phyloP scores from a whole-genome alignment of 192 early-diverging fungal species.

The Gaertneriomyces semiglobifer region DNA sequence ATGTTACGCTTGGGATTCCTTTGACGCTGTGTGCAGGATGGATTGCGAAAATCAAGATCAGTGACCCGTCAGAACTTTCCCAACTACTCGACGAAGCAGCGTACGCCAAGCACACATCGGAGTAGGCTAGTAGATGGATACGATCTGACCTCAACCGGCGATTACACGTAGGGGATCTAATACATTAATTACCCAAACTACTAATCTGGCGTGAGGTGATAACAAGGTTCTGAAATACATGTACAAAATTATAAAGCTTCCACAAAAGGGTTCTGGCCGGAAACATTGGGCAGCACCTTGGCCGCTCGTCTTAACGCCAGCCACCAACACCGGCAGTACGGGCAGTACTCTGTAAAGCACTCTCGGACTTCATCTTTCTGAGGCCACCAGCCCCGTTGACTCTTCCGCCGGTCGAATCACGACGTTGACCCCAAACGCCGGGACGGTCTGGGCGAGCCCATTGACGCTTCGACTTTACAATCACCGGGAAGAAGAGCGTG shows the following conservation, averaged over 20 bases:
- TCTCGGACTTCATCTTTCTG: conserved; percentile 47
- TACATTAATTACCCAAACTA: too few relatives aligned
- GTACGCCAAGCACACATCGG: conserved; percentile 52
- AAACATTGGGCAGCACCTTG: too few relatives aligned
- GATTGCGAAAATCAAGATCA: conserved; percentile 89
- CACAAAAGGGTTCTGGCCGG: too few relatives aligned
- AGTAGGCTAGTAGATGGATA: conserved; percentile 13
- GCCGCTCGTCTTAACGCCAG: neutral
- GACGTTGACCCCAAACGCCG: conserved; percentile 52
- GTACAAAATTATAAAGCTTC: too few relatives aligned
- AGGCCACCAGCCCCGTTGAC: conserved; percentile 17
- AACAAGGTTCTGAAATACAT: too few relatives aligned
- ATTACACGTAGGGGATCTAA: too few relatives aligned
- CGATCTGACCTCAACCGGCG: too few relatives aligned
- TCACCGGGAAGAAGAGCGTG: conserved; percentile 54
- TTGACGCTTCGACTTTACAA: conserved; percentile 51
- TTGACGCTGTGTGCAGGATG: conserved; percentile 57
- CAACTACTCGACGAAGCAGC: conserved; percentile 65
- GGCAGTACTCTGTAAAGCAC: conserved; percentile 14
- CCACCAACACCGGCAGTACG: neutral
- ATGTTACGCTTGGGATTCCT: neutral
- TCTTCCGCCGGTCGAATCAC: conserved; percentile 32
- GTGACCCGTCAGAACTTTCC: conserved; percentile 62
- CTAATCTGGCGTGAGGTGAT: too few relatives aligned
- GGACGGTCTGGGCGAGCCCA: conserved; percentile 57